Evolutionary conservation across 345 rosid genomes (phyloP).

Genomic region (Euclidium syriacum): DNA sequence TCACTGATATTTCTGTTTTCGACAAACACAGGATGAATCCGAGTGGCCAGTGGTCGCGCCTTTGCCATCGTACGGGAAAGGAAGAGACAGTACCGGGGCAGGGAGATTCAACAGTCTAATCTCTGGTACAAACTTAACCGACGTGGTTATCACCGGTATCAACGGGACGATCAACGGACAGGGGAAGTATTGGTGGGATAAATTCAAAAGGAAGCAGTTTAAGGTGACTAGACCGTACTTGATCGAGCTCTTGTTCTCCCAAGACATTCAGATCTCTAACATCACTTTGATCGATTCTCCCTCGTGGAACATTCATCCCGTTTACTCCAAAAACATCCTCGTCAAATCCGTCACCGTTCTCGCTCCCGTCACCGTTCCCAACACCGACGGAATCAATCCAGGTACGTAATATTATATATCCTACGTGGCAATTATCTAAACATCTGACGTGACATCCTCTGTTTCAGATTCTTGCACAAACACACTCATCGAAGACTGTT

Average conservation of each 20-base stretch:
- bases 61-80: conserved; percentile 71
- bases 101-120: conserved; percentile 59
- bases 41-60: conserved; percentile 56
- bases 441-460: neutral
- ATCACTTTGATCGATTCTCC: conserved; percentile 65
- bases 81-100: conserved; percentile 45
- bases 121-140: conserved; percentile 70
- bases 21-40: conserved; percentile 52
- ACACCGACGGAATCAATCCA: conserved; percentile 88
- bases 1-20: neutral
- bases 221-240: conserved; percentile 57
- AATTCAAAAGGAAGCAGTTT: conserved; percentile 39
- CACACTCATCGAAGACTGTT: conserved; percentile 52
- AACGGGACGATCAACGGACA: conserved; percentile 72
- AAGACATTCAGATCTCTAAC: conserved; percentile 52
- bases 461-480: conserved; percentile 72
- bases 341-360: conserved; percentile 49
- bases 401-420: conserved; percentile 30
- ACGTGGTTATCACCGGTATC: conserved; percentile 71
- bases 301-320: conserved; percentile 69
- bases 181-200: conserved; percentile 60
- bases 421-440: neutral
- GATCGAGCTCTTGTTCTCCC: conserved; percentile 59
- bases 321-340: conserved; percentile 51
- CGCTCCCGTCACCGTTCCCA: conserved; percentile 67